Conservation (phyloP, 164 flowering plant genomes). For the Umbilicus rupestris region DNA sequence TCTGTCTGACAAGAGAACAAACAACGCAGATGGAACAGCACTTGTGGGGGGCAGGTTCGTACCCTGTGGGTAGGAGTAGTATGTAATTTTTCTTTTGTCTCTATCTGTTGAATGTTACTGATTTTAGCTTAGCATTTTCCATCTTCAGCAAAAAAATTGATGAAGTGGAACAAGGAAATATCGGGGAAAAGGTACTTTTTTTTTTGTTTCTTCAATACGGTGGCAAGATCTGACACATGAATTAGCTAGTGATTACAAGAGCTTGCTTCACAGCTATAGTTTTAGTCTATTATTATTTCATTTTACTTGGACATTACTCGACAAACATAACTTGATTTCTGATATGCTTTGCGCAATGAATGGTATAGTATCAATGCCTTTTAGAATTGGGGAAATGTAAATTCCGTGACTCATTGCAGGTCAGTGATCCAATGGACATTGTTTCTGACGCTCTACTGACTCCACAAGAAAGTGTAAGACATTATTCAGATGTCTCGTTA, state of each 20-base stretch:
- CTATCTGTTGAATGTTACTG: background rate
- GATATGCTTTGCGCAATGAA: background rate
- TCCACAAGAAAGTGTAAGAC: background rate
- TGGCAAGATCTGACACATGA: background rate
- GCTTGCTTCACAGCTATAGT: background rate
- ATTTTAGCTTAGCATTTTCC: slow-evolving; percentile 1
- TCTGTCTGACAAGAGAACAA: slow-evolving; percentile 19
- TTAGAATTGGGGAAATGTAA: background rate
- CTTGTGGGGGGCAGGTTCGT: slow-evolving; percentile 25
- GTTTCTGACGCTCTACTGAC: background rate
- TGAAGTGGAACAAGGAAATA: slow-evolving; percentile 17
- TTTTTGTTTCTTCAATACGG: background rate
- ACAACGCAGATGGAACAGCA: background rate
- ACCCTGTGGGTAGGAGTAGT: background rate
- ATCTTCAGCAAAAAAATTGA: slow-evolving; percentile 38
- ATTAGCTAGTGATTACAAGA: background rate
- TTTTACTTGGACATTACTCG: background rate
- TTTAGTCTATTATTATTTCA: background rate
- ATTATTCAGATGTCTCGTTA: background rate
- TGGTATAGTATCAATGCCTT: background rate
- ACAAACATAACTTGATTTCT: background rate
- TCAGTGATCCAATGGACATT: background rate
- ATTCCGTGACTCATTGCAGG: background rate
- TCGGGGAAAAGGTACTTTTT: slow-evolving; percentile 19
- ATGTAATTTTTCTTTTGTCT: background rate